These are phyloP conservation scores for Trifolium pratense DNA, from an alignment of 306 rosid genomes.

Conservation along the genomic window DNA sequence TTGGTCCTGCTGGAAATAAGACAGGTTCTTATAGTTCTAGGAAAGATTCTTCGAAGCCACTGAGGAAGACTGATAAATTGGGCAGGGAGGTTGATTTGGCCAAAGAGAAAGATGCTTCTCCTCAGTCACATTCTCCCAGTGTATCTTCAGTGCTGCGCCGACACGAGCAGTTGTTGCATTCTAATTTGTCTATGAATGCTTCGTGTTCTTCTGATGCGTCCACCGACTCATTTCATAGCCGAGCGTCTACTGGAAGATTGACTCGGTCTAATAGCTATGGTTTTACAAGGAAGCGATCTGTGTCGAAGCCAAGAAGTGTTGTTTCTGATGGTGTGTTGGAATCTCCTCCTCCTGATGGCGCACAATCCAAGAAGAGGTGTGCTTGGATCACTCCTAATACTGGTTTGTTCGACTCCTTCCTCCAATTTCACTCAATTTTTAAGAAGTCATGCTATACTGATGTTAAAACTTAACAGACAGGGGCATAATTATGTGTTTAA, in stretches of 20 bases:
- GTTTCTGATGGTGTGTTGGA: slow-evolving; percentile 70
- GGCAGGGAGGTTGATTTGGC: slow-evolving; percentile 51
- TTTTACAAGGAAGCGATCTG: slow-evolving; percentile 60
- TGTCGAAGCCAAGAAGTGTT: slow-evolving; percentile 76
- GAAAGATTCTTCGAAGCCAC: slow-evolving; percentile 61
- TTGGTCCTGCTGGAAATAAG: slow-evolving; percentile 81
- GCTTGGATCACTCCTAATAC: slow-evolving; percentile 89
- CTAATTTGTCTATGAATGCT: slow-evolving; percentile 72
- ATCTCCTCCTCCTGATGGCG: slow-evolving; percentile 59
- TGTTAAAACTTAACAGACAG: slow-evolving; percentile 1
- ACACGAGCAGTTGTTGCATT: slow-evolving; percentile 74
- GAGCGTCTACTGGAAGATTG: slow-evolving; percentile 83
- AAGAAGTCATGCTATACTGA: background rate
- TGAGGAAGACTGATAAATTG: slow-evolving; percentile 62
- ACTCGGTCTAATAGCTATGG: slow-evolving; percentile 67
- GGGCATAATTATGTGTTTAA: slow-evolving; percentile 6
- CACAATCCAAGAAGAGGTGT: slow-evolving; percentile 69
- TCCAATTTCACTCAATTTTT: slow-evolving; percentile 19
- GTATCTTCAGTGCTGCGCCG: slow-evolving; percentile 68
- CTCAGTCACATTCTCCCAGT: slow-evolving; percentile 54
- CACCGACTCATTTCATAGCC: slow-evolving; percentile 81
- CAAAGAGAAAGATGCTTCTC: slow-evolving; percentile 52
- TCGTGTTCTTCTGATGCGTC: slow-evolving; percentile 91
- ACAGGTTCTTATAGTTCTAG: slow-evolving; percentile 57
- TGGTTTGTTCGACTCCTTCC: slow-evolving; percentile 56